These are phyloP conservation scores for Globisporangium solare DNA, from an alignment of 352 stramenopile species.

Conservation along the genomic window DNA sequence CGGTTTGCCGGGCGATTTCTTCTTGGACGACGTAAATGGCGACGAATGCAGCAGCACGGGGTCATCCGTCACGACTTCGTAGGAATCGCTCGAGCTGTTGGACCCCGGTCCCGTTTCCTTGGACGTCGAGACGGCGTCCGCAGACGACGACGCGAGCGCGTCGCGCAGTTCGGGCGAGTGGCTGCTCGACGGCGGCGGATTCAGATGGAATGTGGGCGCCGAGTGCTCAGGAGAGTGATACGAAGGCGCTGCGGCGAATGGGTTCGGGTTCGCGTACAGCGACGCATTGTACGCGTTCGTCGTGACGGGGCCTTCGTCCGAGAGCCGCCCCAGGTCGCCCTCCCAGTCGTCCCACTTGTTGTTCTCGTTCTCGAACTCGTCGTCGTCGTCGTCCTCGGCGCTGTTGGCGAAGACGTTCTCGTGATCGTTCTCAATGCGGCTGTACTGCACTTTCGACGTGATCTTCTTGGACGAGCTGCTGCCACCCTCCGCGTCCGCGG, in stretches of 20 bases:
- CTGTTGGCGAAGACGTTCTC: constrained; percentile 52
- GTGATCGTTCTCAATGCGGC: constrained; percentile 48
- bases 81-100: constrained; percentile 70
- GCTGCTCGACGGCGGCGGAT: constrained; percentile 19
- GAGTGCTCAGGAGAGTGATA: constrained; percentile 8
- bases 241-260: constrained; percentile 19
- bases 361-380: constrained; percentile 34
- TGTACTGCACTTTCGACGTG: constrained; percentile 54
- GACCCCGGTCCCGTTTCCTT: constrained; percentile 36
- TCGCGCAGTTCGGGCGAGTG: constrained; percentile 21
- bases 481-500: constrained; percentile 4
- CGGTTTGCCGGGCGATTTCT: constrained; percentile 3
- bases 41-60: constrained; percentile 20
- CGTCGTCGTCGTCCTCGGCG: constrained; percentile 32
- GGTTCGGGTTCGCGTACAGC: constrained; percentile 36
- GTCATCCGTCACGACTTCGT: constrained; percentile 51
- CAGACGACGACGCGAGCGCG: constrained; percentile 17
- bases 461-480: constrained; percentile 8
- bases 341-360: constrained; percentile 79
- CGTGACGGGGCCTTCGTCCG: constrained; percentile 14
- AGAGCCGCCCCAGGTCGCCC: constrained; percentile 16
- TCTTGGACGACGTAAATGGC: constrained; percentile 12
- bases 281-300: constrained; percentile 23
- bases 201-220: constrained; percentile 21
- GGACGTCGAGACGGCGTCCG: constrained; percentile 1